Conservation (phyloP, 257 asterid genomes). For the Solanum piurae region DNA sequence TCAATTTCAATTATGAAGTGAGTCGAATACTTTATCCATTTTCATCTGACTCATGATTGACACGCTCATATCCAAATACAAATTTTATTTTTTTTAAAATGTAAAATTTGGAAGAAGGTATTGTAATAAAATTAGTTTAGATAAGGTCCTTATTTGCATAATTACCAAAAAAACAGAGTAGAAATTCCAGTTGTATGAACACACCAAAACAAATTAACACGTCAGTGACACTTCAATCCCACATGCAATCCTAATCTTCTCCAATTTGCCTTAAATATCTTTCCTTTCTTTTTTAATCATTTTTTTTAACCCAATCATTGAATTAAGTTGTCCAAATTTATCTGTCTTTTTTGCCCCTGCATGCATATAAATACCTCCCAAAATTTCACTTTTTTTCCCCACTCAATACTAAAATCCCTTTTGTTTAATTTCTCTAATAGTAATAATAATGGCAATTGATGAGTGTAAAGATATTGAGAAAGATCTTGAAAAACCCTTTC, state of each 20-base stretch:
- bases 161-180: not conserved
- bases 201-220: conserved; percentile 17
- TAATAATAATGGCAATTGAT: conserved; percentile 26
- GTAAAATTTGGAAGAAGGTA: not conserved
- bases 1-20: too few species aligned
- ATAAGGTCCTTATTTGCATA: not conserved
- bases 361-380: conserved; percentile 9
- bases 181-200: not conserved
- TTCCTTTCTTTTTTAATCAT: not conserved
- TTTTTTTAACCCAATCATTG: not conserved
- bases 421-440: not conserved
- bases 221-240: conserved; percentile 45
- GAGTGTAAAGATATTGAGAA: conserved; percentile 34
- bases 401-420: not conserved
- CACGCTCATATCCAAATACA: not conserved
- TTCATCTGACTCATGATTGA: not conserved
- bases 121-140: not conserved
- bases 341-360: not conserved
- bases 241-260: not conserved
- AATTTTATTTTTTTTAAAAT: too few species aligned
- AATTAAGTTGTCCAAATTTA: not conserved
- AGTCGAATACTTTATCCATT: too few species aligned
- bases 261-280: not conserved
- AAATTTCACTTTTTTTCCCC: not conserved
- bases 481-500: conserved; percentile 43